Conservation (phyloP, 2,329 filamentous ascomycete genomes). For the Fusarium secorum region DNA sequence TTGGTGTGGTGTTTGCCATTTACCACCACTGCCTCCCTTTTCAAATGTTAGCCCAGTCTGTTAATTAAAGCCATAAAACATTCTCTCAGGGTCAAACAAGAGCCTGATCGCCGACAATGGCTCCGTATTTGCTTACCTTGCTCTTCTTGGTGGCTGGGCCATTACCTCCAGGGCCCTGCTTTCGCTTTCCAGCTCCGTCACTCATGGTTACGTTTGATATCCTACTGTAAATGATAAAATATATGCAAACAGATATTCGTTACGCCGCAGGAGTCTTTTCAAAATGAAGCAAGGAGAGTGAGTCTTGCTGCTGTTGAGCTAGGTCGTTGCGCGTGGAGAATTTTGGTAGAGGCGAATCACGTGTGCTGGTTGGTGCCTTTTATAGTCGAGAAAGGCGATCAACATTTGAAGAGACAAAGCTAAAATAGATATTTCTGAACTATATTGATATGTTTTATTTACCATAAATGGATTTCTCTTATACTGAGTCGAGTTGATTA, state of each 20-base stretch:
- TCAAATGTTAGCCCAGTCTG: slow-evolving; percentile 14
- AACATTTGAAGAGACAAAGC: not conserved
- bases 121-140: slow-evolving; percentile 46
- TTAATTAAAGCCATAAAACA: not conserved
- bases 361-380: slow-evolving; percentile 12
- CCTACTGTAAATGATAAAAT: not conserved
- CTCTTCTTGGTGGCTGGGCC: slow-evolving; percentile 49
- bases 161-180: slow-evolving; percentile 43
- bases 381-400: not conserved
- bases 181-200: slow-evolving; percentile 48
- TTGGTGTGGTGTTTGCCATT: slow-evolving; percentile 69
- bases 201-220: slow-evolving; percentile 38
- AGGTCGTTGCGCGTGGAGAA: slow-evolving; percentile 26
- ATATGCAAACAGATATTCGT: not conserved
- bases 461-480: not conserved
- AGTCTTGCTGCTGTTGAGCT: slow-evolving; percentile 8
- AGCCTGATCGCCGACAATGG: not conserved
- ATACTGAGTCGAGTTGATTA: not conserved
- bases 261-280: not conserved
- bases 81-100: not conserved
- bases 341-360: slow-evolving; percentile 32
- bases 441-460: not conserved
- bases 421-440: not conserved
- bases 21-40: slow-evolving; percentile 62
- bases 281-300: not conserved